Percentiles rank a stretch among this genome's conserved stretches.
Conservation (phyloP, 306 rosid genomes). For the Erythrophleum fordii region DNA sequence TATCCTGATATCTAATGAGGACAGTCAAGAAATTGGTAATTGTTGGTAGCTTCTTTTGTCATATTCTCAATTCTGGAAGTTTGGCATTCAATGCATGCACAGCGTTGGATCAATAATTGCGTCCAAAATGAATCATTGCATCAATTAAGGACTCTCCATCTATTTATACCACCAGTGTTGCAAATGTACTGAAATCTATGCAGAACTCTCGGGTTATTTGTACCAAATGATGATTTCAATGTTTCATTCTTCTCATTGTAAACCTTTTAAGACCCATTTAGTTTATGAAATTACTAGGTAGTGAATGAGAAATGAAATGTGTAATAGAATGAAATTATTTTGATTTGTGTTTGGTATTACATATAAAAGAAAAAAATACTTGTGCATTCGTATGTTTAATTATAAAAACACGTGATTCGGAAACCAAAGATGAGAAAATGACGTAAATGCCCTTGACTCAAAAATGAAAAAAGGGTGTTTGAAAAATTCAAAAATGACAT, state of each 20-base stretch:
- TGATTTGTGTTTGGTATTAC: too few relatives aligned
- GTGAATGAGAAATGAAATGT: not conserved
- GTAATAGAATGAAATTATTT: too few relatives aligned
- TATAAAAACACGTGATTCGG: too few relatives aligned
- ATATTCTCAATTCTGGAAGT: constrained; percentile 38
- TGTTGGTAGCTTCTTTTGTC: constrained; percentile 37
- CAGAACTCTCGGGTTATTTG: constrained; percentile 7
- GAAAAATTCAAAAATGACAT: too few relatives aligned
- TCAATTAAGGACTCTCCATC: constrained; percentile 24
- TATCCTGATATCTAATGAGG: constrained; percentile 15
- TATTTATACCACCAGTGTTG: constrained; percentile 22
- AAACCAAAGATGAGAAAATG: too few relatives aligned
- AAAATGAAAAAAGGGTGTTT: too few relatives aligned
- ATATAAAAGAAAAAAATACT: too few relatives aligned
- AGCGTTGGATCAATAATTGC: constrained; percentile 28
- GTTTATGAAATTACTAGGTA: too few relatives aligned
- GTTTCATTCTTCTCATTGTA: constrained; percentile 30
- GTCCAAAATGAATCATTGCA: constrained; percentile 21
- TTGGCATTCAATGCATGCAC: constrained; percentile 36
- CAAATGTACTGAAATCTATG: constrained; percentile 21
- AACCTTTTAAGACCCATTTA: not conserved
- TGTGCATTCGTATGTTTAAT: too few relatives aligned
- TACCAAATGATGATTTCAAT: not conserved
- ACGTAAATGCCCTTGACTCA: too few relatives aligned
- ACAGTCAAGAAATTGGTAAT: constrained; percentile 31